Evolutionary conservation across 495 filamentous ascomycete species (phyloP).

Genomic region (Podospora pseudoanserina): DNA sequence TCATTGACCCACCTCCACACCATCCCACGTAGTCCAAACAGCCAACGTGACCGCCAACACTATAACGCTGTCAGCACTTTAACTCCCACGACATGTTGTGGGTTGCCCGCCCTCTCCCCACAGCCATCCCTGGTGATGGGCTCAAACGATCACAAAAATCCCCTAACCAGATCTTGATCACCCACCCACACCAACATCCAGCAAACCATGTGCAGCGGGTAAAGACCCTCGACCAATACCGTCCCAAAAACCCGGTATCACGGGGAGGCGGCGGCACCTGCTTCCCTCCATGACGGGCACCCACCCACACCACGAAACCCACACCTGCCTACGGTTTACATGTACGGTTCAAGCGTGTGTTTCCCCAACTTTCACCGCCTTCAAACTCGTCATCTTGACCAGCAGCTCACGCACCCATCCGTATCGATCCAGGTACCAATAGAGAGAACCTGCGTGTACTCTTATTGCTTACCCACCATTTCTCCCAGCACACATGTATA

Average conservation of each 20-base stretch:
- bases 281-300: background rate
- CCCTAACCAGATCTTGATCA: background rate
- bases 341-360: background rate
- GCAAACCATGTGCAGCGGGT: background rate
- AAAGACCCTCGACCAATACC: background rate
- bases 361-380: background rate
- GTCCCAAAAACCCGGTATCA: slow-evolving; percentile 1
- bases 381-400: background rate
- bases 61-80: background rate
- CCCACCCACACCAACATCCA: background rate
- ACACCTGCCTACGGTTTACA: background rate
- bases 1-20: background rate
- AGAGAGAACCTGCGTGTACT: too few species aligned
- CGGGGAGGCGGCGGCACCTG: slow-evolving; percentile 10
- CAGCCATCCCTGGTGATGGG: background rate
- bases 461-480: too few species aligned
- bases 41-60: background rate
- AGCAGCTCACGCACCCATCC: too few species aligned
- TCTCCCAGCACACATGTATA: too few species aligned
- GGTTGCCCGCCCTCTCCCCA: background rate
- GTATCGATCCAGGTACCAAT: too few species aligned
- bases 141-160: too few species aligned
- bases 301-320: background rate
- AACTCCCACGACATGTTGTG: background rate
- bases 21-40: background rate